Evolutionary conservation across 768 basidiomycete genomes (phyloP).

Genomic region (Royoungia palumana): DNA sequence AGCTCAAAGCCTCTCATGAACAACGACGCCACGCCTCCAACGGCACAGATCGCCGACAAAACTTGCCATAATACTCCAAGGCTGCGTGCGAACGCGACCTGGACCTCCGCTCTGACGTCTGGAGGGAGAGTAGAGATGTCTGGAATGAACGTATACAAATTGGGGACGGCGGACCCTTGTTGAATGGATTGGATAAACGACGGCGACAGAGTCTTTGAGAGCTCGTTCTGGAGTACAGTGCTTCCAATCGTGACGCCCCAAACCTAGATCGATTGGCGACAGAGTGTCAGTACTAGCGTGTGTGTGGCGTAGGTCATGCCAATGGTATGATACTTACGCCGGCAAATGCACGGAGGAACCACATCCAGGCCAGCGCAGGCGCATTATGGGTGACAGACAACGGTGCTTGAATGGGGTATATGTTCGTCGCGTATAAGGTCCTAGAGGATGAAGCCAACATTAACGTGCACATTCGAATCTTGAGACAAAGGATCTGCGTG

Average conservation of each 20-base stretch:
- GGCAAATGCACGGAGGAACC: conserved; percentile 32
- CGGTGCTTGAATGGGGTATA: conserved; percentile 34
- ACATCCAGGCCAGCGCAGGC: conserved; percentile 37
- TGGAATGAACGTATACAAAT: conserved; percentile 46
- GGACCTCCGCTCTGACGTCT: conserved; percentile 33
- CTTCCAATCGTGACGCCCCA: conserved; percentile 53
- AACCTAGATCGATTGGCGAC: conserved; percentile 26
- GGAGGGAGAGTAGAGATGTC: conserved; percentile 34
- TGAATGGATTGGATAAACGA: conserved; percentile 35
- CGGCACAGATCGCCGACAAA: conserved; percentile 36
- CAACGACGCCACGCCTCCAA: conserved; percentile 13
- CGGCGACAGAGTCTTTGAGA: conserved; percentile 39
- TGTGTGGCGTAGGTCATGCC: no score
- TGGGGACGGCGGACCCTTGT: conserved; percentile 33
- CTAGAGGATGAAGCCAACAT: conserved; percentile 6
- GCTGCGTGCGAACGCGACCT: conserved; percentile 40
- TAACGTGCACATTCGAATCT: neutral
- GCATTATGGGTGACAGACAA: conserved; percentile 35
- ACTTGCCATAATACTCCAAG: conserved; percentile 42
- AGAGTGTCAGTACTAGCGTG: neutral
- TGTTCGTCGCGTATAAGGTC: conserved; percentile 12
- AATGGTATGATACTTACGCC: conserved; percentile 15
- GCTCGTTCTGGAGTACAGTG: conserved; percentile 50
- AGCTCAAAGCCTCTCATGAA: conserved; percentile 17
- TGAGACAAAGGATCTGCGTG: neutral